A percentile compares a stretch with the other conserved stretches of the same genome.
phyloP scores from a whole-genome alignment of 1,284 basidiomycete species.

The Cryptococcus maquisensis region DNA sequence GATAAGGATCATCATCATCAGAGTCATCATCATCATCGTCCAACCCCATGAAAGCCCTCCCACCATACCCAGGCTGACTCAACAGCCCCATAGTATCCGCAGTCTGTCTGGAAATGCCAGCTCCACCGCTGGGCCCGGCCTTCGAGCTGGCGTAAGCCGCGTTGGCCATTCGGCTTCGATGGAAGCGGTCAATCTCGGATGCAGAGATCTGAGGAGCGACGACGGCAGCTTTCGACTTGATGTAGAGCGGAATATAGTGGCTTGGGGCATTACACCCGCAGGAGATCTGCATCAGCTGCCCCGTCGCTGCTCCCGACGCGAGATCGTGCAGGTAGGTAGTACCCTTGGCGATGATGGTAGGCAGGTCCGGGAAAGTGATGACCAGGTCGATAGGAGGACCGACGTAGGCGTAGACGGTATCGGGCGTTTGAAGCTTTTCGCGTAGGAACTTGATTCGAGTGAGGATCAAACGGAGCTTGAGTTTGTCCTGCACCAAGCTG shows the following conservation, averaged over 20 bases:
- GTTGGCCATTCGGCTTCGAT: too few species aligned
- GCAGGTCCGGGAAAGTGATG: neutral
- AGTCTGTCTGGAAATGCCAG: too few species aligned
- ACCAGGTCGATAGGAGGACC: neutral
- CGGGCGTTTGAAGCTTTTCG: neutral
- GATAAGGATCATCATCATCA: slow-evolving; percentile 1
- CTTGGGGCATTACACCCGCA: neutral
- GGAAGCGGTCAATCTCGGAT: too few species aligned
- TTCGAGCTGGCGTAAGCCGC: too few species aligned
- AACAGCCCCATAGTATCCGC: too few species aligned
- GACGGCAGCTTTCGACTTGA: too few species aligned
- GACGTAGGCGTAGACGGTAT: neutral
- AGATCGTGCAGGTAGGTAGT: too few species aligned
- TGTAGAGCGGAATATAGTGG: too few species aligned
- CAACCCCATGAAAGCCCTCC: neutral
- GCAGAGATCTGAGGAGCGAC: too few species aligned
- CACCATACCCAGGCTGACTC: neutral
- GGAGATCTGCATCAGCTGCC: neutral
- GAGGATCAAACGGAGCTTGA: neutral
- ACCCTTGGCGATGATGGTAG: neutral
- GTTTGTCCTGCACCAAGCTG: neutral
- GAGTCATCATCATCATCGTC: neutral
- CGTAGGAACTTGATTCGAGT: neutral
- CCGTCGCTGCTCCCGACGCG: neutral
- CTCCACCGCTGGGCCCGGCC: too few species aligned